phyloP scores from a whole-genome alignment of 208 protist species.

The Acanthamoeba triangularis region DNA sequence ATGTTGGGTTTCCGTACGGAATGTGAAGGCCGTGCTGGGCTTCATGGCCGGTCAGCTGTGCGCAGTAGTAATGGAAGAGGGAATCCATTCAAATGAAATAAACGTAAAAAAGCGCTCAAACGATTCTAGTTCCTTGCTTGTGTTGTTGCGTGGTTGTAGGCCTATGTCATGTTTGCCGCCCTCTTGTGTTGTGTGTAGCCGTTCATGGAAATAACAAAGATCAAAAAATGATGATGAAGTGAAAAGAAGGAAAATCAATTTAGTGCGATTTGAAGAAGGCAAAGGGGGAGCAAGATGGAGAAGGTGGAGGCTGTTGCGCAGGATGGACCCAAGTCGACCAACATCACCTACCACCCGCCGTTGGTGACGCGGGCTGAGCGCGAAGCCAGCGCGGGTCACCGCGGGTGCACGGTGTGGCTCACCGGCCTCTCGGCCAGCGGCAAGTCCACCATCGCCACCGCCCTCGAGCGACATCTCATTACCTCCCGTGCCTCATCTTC shows the following conservation, averaged over 20 bases:
- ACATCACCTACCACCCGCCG: constrained; percentile 47
- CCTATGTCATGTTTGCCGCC: not conserved
- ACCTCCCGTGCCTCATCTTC: not conserved
- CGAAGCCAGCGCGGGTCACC: constrained; percentile 1
- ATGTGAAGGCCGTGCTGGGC: not conserved
- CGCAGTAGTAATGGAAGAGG: constrained; percentile 10
- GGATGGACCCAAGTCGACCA: constrained; percentile 25
- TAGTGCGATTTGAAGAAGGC: not conserved
- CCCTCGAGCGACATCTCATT: constrained; percentile 35
- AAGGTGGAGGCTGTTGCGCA: not conserved
- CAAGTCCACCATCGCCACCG: constrained; percentile 61
- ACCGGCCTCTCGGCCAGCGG: constrained; percentile 63
- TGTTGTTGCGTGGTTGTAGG: not conserved
- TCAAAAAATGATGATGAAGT: not conserved
- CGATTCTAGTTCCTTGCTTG: not conserved
- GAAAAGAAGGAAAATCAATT: not conserved
- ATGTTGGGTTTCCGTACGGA: not conserved
- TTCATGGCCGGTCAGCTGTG: not conserved
- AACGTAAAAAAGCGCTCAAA: too few relatives aligned
- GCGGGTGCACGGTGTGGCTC: constrained; percentile 63
- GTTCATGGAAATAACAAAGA: not conserved
- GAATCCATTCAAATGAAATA: not conserved
- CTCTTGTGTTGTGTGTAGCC: not conserved
- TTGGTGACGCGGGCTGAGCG: constrained; percentile 49
- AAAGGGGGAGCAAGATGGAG: too few relatives aligned